Conservation (phyloP, 2,329 filamentous ascomycete species). For the Botrytis pseudocinerea region DNA sequence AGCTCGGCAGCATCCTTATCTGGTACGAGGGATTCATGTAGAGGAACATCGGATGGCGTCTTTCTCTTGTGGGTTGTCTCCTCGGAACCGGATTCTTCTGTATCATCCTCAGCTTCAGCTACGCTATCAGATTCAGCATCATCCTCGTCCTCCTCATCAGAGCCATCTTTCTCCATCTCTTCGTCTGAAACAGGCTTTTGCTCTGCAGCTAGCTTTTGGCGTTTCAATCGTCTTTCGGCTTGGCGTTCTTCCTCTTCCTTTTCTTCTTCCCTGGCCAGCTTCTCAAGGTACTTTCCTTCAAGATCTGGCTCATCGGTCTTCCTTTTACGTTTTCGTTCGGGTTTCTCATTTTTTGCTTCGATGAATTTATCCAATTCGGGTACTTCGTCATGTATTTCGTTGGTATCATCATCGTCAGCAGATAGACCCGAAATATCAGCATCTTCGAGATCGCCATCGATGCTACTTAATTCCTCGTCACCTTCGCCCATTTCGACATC, state of each 20-base stretch:
- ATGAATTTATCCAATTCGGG: conserved; percentile 45
- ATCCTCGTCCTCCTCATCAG: conserved; percentile 33
- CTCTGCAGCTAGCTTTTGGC: conserved; percentile 50
- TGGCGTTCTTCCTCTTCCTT: conserved; percentile 53
- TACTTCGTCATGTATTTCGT: conserved; percentile 26
- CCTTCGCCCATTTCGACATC: conserved; percentile 43
- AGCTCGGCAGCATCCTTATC: conserved; percentile 62
- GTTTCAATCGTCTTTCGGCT: conserved; percentile 49
- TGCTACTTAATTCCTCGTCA: conserved; percentile 43
- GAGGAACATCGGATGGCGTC: conserved; percentile 44
- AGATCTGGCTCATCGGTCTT: conserved; percentile 65
- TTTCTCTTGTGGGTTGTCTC: conserved; percentile 42
- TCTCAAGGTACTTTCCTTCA: conserved; percentile 68
- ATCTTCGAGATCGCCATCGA: conserved; percentile 42
- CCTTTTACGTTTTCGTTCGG: conserved; percentile 62
- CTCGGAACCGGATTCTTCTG: conserved; percentile 29
- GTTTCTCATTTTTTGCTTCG: conserved; percentile 46
- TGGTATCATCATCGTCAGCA: conserved; percentile 37
- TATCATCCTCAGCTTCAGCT: conserved; percentile 34
- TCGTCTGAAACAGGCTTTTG: conserved; percentile 42
- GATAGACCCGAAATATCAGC: conserved; percentile 37
- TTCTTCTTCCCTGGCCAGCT: conserved; percentile 60
- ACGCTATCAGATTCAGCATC: conserved; percentile 36
- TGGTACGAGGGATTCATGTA: conserved; percentile 58
- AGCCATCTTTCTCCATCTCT: conserved; percentile 35